phyloP scores from a whole-genome alignment of 306 rosid genomes.

The Cucurbita ficifolia region DNA sequence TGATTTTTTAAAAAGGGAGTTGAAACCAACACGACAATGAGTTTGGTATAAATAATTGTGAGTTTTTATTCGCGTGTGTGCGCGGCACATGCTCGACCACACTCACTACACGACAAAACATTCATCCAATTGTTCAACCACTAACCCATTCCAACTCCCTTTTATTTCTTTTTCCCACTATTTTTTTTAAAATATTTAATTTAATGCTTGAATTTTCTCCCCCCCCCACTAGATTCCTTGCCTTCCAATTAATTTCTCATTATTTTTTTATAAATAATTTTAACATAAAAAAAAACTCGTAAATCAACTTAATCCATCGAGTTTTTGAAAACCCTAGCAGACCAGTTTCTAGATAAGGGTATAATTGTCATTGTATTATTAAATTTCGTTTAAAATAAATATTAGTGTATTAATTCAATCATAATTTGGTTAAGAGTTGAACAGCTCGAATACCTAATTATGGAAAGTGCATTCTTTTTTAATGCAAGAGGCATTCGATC shows the following conservation, averaged over 20 bases:
- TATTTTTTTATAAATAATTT: too few relatives aligned
- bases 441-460: not conserved
- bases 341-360: not conserved
- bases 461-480: not conserved
- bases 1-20: not conserved
- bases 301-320: too few relatives aligned
- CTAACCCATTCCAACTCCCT: constrained; percentile 11
- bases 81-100: constrained; percentile 61
- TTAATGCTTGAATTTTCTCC: too few relatives aligned
- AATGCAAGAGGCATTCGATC: not conserved
- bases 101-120: constrained; percentile 17
- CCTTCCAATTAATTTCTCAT: not conserved
- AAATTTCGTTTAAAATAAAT: not conserved
- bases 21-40: constrained; percentile 41
- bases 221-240: not conserved
- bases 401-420: not conserved
- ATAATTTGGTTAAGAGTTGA: not conserved
- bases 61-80: constrained; percentile 10
- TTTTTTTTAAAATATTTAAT: too few relatives aligned
- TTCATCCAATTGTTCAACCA: constrained; percentile 41
- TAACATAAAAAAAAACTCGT: too few relatives aligned
- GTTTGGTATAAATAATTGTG: constrained; percentile 19
- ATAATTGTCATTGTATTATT: not conserved
- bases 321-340: too few relatives aligned
- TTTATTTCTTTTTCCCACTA: not conserved